Conservation (phyloP, 768 basidiomycete genomes). For the Lactarius quietus region DNA sequence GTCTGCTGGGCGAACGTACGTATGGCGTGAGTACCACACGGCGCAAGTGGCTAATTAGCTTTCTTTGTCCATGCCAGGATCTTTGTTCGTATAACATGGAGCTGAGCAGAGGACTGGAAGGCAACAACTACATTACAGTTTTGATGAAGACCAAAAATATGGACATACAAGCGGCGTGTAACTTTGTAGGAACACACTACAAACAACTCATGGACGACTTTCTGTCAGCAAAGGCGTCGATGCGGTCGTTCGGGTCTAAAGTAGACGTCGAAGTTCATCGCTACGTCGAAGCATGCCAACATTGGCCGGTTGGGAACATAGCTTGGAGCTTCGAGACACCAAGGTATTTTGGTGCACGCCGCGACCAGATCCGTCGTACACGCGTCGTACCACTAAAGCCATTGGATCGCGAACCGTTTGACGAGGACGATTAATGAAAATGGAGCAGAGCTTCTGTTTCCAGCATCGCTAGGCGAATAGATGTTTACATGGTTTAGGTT, state of each 20-base stretch:
- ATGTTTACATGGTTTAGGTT: background rate
- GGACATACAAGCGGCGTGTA: constrained; percentile 55
- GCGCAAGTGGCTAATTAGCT: background rate
- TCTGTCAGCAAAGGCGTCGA: constrained; percentile 40
- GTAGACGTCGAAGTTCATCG: constrained; percentile 49
- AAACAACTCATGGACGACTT: constrained; percentile 49
- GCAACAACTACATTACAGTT: constrained; percentile 68
- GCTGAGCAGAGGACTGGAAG: constrained; percentile 57
- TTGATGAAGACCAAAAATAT: constrained; percentile 55
- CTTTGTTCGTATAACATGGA: constrained; percentile 74
- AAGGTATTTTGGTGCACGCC: constrained; percentile 60
- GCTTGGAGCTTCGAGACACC: constrained; percentile 68
- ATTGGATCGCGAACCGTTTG: constrained; percentile 24
- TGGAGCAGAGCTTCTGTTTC: background rate
- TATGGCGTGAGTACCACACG: constrained; percentile 5
- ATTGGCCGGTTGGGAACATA: constrained; percentile 62
- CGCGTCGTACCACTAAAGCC: constrained; percentile 26
- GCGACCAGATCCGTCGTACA: constrained; percentile 43
- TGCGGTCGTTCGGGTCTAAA: constrained; percentile 47
- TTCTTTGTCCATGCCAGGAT: constrained; percentile 41
- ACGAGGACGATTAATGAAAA: constrained; percentile 11
- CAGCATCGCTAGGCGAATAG: background rate
- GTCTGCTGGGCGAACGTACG: constrained; percentile 70
- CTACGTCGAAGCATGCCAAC: constrained; percentile 53
- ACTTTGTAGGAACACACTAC: constrained; percentile 53